phyloP scores from a whole-genome alignment of 345 rosid genomes.

The Populus tremula region DNA sequence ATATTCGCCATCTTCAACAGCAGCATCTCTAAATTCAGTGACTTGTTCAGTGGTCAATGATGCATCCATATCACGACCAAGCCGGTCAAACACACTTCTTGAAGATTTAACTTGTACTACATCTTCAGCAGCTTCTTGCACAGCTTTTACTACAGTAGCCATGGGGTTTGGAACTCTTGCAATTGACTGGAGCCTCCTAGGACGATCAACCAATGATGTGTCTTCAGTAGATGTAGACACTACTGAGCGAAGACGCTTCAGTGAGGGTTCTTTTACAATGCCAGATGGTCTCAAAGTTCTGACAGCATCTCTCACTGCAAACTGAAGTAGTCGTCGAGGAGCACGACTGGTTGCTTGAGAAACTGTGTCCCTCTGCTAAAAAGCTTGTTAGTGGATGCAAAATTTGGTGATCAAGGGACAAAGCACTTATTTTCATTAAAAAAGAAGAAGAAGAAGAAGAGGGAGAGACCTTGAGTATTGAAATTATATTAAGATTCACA shows the following conservation, averaged over 20 bases:
- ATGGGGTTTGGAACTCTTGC: constrained; percentile 70
- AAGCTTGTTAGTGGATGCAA: constrained; percentile 13
- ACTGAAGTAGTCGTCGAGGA: constrained; percentile 85
- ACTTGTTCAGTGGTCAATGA: constrained; percentile 33
- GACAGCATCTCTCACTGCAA: constrained; percentile 94
- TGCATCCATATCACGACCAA: constrained; percentile 49
- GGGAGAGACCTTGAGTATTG: neutral
- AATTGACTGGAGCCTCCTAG: constrained; percentile 58
- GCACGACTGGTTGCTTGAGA: constrained; percentile 55
- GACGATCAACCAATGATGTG: constrained; percentile 36
- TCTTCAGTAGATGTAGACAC: constrained; percentile 59
- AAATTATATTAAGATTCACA: neutral
- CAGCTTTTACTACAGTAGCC: constrained; percentile 81
- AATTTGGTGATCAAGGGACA: too few species aligned
- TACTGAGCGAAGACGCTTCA: constrained; percentile 85
- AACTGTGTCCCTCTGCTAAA: constrained; percentile 60
- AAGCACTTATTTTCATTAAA: neutral
- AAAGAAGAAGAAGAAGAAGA: neutral
- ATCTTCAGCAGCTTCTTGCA: constrained; percentile 89
- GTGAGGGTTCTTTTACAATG: constrained; percentile 47
- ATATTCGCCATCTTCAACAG: constrained; percentile 45
- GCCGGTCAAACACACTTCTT: constrained; percentile 90
- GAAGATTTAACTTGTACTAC: constrained; percentile 51
- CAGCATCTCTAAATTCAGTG: constrained; percentile 33
- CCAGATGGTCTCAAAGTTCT: constrained; percentile 55